phyloP scores from a whole-genome alignment of 306 rosid species.

The Prosopis cineraria region DNA sequence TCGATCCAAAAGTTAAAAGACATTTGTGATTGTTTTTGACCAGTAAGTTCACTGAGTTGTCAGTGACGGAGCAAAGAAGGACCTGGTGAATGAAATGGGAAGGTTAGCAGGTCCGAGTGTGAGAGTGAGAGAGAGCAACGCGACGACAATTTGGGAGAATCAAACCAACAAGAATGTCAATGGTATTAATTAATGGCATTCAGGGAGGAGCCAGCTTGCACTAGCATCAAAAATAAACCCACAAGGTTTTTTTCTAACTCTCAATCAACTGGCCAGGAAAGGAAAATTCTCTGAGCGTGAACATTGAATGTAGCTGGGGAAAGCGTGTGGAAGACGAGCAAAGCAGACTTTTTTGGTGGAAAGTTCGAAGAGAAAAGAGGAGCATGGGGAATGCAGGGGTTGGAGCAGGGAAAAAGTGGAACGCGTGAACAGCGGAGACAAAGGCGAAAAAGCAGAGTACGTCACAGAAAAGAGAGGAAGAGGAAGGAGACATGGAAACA shows the following conservation, averaged over 20 bases:
- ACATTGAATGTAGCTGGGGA: not conserved
- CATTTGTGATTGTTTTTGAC: constrained; percentile 30
- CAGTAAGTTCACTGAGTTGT: not conserved
- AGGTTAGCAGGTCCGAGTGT: no score
- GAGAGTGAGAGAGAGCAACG: not conserved
- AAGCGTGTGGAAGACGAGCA: not conserved
- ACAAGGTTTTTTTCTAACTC: constrained; percentile 4
- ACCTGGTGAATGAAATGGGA: not conserved
- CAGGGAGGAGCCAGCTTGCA: constrained; percentile 14
- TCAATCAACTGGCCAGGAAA: constrained; percentile 13
- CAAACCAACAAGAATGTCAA: not conserved
- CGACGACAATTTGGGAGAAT: not conserved
- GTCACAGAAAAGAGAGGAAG: not conserved
- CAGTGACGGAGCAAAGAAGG: constrained; percentile 15
- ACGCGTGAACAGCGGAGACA: not conserved
- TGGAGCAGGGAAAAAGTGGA: not conserved
- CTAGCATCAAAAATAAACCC: not conserved
- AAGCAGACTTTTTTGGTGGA: not conserved
- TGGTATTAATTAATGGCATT: not conserved
- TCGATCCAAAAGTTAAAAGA: constrained; percentile 42
- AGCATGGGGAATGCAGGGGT: not conserved
- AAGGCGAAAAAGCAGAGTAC: not conserved
- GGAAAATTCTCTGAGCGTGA: not conserved
- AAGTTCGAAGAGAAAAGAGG: not conserved
- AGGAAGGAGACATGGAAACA: not conserved